Percentiles rank a stretch among this genome's conserved stretches.
Conservation (phyloP, 345 rosid genomes). For the Cardamine occulta region DNA sequence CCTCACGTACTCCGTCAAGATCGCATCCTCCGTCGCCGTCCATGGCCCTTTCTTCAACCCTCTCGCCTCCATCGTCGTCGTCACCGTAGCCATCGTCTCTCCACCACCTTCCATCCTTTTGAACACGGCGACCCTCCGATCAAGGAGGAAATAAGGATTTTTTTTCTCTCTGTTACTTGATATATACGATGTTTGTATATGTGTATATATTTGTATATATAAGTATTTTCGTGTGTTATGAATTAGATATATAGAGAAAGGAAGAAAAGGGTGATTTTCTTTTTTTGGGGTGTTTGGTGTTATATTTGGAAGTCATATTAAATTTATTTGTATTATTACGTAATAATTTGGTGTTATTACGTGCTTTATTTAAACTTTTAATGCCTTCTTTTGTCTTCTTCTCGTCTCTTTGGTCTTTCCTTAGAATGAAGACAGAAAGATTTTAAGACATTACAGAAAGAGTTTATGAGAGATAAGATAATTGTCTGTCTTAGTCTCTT, state of each 20-base stretch:
- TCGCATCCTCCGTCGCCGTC: slow-evolving; percentile 74
- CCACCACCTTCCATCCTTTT: slow-evolving; percentile 37
- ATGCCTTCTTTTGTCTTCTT: slow-evolving; percentile 33
- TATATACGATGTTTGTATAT: slow-evolving; percentile 38
- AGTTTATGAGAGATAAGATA: slow-evolving; percentile 7
- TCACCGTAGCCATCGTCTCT: slow-evolving; percentile 1
- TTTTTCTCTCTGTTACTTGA: slow-evolving; percentile 31
- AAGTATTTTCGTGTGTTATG: slow-evolving; percentile 27
- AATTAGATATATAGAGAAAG: slow-evolving; percentile 38
- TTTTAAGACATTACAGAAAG: slow-evolving; percentile 18
- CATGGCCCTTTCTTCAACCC: slow-evolving; percentile 88
- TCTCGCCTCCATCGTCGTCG: slow-evolving; percentile 25
- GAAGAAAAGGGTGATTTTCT: slow-evolving; percentile 27
- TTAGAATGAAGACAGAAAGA: slow-evolving; percentile 34
- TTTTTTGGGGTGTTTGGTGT: slow-evolving; percentile 29
- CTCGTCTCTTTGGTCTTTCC: slow-evolving; percentile 25
- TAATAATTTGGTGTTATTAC: slow-evolving; percentile 42
- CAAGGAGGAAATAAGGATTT: slow-evolving; percentile 29
- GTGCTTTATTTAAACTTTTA: slow-evolving; percentile 42
- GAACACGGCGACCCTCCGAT: slow-evolving; percentile 37
- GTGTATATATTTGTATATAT: slow-evolving; percentile 34
- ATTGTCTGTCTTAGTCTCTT: slow-evolving; percentile 24
- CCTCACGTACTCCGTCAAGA: slow-evolving; percentile 72
- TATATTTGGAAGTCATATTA: slow-evolving; percentile 31
- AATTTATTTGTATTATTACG: slow-evolving; percentile 33